Evolutionary conservation across 257 asterid species (phyloP).

Genomic region (Solanum peruvianum): DNA sequence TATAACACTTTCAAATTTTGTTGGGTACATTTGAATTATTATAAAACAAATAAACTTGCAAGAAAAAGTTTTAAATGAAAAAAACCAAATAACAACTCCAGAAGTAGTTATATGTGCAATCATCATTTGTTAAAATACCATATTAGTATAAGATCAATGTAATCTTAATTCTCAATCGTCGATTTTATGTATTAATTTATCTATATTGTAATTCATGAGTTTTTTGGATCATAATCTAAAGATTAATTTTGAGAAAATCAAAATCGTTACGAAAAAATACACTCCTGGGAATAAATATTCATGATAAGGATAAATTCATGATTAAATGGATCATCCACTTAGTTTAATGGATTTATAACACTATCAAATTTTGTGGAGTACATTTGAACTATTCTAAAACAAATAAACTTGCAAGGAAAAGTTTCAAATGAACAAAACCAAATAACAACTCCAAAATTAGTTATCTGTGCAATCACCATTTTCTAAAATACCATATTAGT

Average conservation of each 20-base stretch:
- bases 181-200: too few relatives aligned
- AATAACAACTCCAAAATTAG: not conserved
- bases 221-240: not conserved
- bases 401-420: not conserved
- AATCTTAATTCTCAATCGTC: not conserved
- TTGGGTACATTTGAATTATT: not conserved
- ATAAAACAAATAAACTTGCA: not conserved
- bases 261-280: too few relatives aligned
- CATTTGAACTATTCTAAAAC: not conserved
- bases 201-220: too few relatives aligned
- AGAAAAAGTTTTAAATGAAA: too few relatives aligned
- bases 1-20: not conserved
- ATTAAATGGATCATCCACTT: too few relatives aligned
- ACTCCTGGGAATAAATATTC: too few relatives aligned
- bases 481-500: not conserved
- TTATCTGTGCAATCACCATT: not conserved
- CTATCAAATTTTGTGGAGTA: not conserved
- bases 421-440: not conserved
- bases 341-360: too few relatives aligned
- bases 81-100: not conserved
- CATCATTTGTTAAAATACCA: not conserved
- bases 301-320: too few relatives aligned
- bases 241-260: not conserved
- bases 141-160: not conserved
- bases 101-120: not conserved